phyloP scores from a whole-genome alignment of 306 rosid genomes.

The Acmispon strigosus region DNA sequence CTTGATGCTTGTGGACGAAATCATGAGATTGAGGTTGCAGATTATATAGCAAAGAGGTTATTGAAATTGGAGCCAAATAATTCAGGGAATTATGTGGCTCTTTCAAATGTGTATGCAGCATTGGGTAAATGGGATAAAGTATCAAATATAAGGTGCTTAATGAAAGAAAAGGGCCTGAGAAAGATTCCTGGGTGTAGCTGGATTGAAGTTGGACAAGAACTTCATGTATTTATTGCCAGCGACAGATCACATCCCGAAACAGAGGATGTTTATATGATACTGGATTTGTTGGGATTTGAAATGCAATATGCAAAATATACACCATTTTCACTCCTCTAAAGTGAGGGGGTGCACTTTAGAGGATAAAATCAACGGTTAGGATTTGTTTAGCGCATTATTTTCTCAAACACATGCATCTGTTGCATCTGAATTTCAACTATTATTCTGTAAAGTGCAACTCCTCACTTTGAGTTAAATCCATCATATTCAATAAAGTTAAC shows the following conservation, averaged over 20 bases:
- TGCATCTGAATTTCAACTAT: too few relatives aligned
- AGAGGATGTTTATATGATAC: constrained; percentile 40
- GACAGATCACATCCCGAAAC: constrained; percentile 61
- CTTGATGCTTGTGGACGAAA: constrained; percentile 58
- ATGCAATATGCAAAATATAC: constrained; percentile 28
- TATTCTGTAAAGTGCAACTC: too few relatives aligned
- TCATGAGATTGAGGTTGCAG: constrained; percentile 50
- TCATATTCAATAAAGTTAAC: too few relatives aligned
- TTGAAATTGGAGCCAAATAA: constrained; percentile 59
- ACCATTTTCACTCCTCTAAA: background rate
- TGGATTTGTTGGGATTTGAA: constrained; percentile 47
- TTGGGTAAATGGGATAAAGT: constrained; percentile 69
- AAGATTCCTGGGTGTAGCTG: constrained; percentile 80
- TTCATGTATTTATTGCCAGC: constrained; percentile 57
- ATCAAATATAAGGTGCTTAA: constrained; percentile 42
- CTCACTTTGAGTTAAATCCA: too few relatives aligned
- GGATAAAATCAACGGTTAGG: too few relatives aligned
- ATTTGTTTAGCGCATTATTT: too few relatives aligned
- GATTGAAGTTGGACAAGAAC: constrained; percentile 66
- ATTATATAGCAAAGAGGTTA: constrained; percentile 41
- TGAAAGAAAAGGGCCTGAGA: constrained; percentile 62
- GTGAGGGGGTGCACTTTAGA: too few relatives aligned
- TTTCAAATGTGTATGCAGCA: constrained; percentile 62
- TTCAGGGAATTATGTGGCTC: constrained; percentile 75
- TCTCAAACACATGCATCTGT: background rate